These are phyloP conservation scores for Cucurbita moschata DNA, from an alignment of 306 rosid genomes.

Conservation along the genomic window DNA sequence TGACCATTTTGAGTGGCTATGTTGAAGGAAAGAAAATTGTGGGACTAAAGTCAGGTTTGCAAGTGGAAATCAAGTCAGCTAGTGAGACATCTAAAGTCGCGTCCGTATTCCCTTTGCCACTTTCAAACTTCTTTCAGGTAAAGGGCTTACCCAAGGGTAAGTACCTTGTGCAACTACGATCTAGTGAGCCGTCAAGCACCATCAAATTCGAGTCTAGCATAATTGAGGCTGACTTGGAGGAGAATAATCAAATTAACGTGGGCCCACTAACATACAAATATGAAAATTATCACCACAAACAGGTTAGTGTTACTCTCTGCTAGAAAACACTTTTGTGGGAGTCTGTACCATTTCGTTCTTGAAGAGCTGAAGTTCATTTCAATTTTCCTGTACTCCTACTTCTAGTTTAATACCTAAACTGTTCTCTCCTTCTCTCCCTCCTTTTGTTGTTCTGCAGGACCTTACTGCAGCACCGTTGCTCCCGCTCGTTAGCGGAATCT, in stretches of 20 bases:
- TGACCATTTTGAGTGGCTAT: constrained; percentile 78
- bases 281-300: constrained; percentile 56
- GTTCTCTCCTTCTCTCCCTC: background rate
- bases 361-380: background rate
- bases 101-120: constrained; percentile 70
- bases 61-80: constrained; percentile 82
- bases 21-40: constrained; percentile 72
- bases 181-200: constrained; percentile 46
- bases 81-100: constrained; percentile 42
- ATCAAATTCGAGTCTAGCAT: constrained; percentile 69
- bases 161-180: constrained; percentile 68
- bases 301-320: constrained; percentile 33
- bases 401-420: background rate
- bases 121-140: constrained; percentile 89
- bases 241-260: constrained; percentile 52
- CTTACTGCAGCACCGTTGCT: constrained; percentile 84
- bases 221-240: constrained; percentile 75
- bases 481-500: constrained; percentile 65
- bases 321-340: background rate
- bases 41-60: constrained; percentile 50
- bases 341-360: background rate
- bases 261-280: constrained; percentile 70
- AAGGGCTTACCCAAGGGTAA: constrained; percentile 77
- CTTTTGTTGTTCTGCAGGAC: constrained; percentile 39
- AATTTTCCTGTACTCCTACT: background rate